Evolutionary conservation across 352 stramenopile species (phyloP), one percentile per base, ranked within the genome.

Genomic region (Lagenidium giganteum): DNA sequence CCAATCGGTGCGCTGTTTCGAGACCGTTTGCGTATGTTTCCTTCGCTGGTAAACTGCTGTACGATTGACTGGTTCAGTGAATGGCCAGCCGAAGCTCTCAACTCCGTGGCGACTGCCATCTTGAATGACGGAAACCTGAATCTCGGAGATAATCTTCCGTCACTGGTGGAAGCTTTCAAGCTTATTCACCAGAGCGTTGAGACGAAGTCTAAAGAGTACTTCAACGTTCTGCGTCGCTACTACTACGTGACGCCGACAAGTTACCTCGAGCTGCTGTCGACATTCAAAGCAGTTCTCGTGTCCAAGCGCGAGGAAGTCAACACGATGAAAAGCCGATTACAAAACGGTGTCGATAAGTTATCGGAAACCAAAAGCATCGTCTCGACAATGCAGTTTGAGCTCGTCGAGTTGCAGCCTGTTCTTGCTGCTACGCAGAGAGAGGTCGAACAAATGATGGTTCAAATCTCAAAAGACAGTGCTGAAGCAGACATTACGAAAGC

Each of bases 181-280:
- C 61, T 77, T 49, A 87, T 96, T 8, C 90, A 97, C 42, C 81
- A 96, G 49, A 94, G 70, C 36, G 88, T 97, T 9, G 87, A 95
- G 46, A 67, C 77, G 14, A 73, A 64, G 16, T 93, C 78, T 0
- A 81, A 87, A 28, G 71, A 93, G 28, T 97, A 96, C 45, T 92
- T 89, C 48, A 77, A 89, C 13, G 70, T 70, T 7, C 53, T 97
- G 23, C 66, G 85, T 16, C 56, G 91, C 6, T 93, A 95, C 55
- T 95, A 95, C 46, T 97, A 97, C 65, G 90, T 97, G 22, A 97
- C 91, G 11, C 91, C 91, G 11, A 97, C 91, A 3, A 95, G 76
- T 35, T 97, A 97, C 33, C 56, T 97, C 26, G 89, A 97, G 49
- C 46, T 97, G 22, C 56, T 97, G 2, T 92, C 84, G 20, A 95